Conservation (phyloP, 164 flowering plant genomes). For the Tetracentron sinense region DNA sequence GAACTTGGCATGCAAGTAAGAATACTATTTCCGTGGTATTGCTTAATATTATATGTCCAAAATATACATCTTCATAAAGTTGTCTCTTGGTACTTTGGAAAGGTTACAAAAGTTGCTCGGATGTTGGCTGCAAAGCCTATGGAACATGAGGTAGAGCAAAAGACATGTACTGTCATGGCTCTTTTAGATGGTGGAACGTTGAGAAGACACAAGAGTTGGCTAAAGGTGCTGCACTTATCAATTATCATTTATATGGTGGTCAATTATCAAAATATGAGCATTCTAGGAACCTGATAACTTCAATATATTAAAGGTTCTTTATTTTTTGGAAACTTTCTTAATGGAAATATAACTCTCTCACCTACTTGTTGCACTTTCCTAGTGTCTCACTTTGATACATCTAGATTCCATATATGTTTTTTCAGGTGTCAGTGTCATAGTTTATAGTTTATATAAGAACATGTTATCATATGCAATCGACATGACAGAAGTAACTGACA, state of each 20-base stretch:
- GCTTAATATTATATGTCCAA: background rate
- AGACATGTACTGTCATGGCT: conserved; percentile 70
- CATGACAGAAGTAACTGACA: too few species aligned
- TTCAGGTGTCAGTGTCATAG: background rate
- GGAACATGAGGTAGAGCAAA: conserved; percentile 38
- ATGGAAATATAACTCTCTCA: background rate
- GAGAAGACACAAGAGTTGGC: conserved; percentile 86
- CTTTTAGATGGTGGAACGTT: conserved; percentile 88
- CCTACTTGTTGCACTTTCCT: background rate
- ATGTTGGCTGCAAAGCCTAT: conserved; percentile 58
- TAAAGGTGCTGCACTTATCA: conserved; percentile 50
- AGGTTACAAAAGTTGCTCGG: conserved; percentile 94
- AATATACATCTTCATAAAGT: background rate
- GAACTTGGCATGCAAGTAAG: conserved; percentile 97
- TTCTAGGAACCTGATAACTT: background rate
- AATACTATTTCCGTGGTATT: background rate
- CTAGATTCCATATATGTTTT: background rate
- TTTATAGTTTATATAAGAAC: background rate
- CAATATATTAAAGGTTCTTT: background rate
- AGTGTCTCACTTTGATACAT: background rate
- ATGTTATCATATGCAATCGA: background rate
- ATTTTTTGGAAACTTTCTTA: background rate
- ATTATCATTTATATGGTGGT: background rate
- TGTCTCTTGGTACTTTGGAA: background rate
- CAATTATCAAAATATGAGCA: background rate